Evolutionary conservation across 1,284 basidiomycete species (phyloP).

Genomic region (Lentinus polychrous): DNA sequence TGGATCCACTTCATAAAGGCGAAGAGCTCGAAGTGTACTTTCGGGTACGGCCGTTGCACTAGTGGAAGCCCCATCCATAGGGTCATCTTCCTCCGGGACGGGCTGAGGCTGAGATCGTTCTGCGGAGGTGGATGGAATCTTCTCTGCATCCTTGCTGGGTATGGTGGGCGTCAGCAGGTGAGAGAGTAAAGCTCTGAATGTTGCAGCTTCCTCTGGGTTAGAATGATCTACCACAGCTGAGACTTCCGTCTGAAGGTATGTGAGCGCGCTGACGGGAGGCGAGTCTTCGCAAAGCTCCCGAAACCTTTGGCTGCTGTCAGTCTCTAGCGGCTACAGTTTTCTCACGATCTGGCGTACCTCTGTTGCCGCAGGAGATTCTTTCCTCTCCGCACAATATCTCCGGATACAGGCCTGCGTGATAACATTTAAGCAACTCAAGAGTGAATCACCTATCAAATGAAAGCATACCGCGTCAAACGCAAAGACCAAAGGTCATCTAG

Average conservation of each 20-base stretch:
- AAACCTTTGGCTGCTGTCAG: conserved; percentile 40
- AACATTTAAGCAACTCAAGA: not conserved
- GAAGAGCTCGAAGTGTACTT: conserved; percentile 14
- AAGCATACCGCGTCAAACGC: conserved; percentile 48
- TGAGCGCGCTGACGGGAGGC: conserved; percentile 59
- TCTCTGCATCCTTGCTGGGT: not conserved
- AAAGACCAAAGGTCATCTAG: conserved; percentile 75
- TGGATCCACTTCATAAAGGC: conserved; percentile 32
- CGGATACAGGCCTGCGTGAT: conserved; percentile 41
- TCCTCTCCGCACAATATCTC: conserved; percentile 54
- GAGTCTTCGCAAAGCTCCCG: conserved; percentile 68
- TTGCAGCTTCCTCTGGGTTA: conserved; percentile 50
- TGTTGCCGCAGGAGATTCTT: conserved; percentile 60
- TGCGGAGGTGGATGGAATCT: not conserved
- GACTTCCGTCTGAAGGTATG: conserved; percentile 64
- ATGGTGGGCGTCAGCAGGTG: conserved; percentile 44
- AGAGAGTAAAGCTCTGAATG: conserved; percentile 61
- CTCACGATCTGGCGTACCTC: conserved; percentile 38
- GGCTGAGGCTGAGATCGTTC: not conserved
- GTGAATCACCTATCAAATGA: not conserved
- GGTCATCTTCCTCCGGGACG: conserved; percentile 7
- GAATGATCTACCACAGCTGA: conserved; percentile 64
- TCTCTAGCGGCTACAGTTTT: not conserved
- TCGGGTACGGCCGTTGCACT: not conserved
- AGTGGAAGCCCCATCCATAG: not conserved